Evolutionary conservation across 2,329 filamentous ascomycete species (phyloP), one percentile per base, ranked within the genome.

Genomic region (Fusarium illudens): DNA sequence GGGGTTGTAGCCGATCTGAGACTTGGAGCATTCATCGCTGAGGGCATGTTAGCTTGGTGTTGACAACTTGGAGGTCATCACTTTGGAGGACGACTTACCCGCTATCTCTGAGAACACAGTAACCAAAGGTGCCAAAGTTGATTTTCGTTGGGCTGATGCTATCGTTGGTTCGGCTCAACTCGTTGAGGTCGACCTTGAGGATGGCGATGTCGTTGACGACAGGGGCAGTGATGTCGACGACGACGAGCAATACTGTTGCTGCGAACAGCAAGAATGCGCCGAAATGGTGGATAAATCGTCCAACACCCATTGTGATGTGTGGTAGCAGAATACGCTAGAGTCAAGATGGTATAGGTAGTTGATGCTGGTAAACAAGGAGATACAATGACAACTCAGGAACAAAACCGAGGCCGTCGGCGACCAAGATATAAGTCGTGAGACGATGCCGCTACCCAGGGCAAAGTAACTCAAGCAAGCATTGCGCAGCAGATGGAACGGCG

Each of bases 91-190:
- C 12, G 22, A 68, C 69, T 55, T 58, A 73, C 72, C 52, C 46
- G 58, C 69, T 67, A 49, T 68, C 67, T 39, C 73, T 71, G 20
- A 73, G 64, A 30, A 79, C 68, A 73, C 88, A 90, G 74, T 84
- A 87, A 8, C 88, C 88, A 77, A 89, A 90, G 0, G 86, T 87
- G 44, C 88, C 88, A 75, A 87, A 89, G 3, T 79, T 81, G 32
- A 89, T 76, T 11, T 81, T 72, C 25, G 78, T 73, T 5, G 20
- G 17, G 19, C 67, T 75, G 20, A 70, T 62, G 10, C 74, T 76
- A 25, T 74, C 68, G 66, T 81, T 79, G 37, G 37, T 42, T 15
- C 20, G 20, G 37, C 20, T 20, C 5, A 44, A 15, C 20, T 44
- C 22, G 42, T 75, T 76, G 19, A 89, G 78, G 51, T 81, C 77